These are phyloP conservation scores for Bruguiera gymnorhiza DNA, from an alignment of 345 rosid species.

Conservation along the genomic window DNA sequence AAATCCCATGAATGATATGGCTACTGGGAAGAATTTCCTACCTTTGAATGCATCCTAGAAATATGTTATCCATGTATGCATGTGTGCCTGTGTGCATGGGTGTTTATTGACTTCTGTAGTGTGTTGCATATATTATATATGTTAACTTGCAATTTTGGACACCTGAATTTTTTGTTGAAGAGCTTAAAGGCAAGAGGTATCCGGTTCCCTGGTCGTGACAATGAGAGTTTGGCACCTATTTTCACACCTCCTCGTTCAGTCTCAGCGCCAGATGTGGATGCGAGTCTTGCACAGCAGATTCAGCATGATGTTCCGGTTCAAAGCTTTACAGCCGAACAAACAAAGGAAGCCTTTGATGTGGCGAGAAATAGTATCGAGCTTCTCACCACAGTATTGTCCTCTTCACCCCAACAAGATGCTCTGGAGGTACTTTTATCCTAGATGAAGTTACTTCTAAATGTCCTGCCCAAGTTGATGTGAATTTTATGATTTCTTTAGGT, in stretches of 20 bases:
- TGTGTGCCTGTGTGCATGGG: background rate
- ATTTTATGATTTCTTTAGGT: background rate
- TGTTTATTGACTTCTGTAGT: constrained; percentile 7
- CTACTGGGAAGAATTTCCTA: background rate
- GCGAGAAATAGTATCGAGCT: constrained; percentile 91
- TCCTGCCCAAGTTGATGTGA: background rate
- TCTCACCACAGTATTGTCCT: constrained; percentile 70
- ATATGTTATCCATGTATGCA: background rate
- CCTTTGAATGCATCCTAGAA: background rate
- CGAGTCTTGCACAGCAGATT: constrained; percentile 46
- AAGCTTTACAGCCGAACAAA: constrained; percentile 76
- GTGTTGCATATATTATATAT: background rate
- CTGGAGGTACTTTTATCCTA: constrained; percentile 46
- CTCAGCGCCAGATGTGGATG: constrained; percentile 54
- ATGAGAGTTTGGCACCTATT: constrained; percentile 90
- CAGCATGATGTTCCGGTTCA: constrained; percentile 50
- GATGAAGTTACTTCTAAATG: background rate
- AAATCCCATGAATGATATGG: no score
- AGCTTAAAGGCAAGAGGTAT: constrained; percentile 88
- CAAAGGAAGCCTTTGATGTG: constrained; percentile 86
- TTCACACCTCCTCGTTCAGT: constrained; percentile 86
- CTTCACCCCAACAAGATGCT: constrained; percentile 79
- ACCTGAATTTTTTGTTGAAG: constrained; percentile 22
- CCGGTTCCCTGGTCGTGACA: constrained; percentile 93
- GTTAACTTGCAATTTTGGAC: constrained; percentile 14